Percentiles rank a stretch among this genome's conserved stretches.
These are phyloP conservation scores for Penicillium olsonii DNA, from an alignment of 2,329 filamentous ascomycete species.

Conservation along the genomic window DNA sequence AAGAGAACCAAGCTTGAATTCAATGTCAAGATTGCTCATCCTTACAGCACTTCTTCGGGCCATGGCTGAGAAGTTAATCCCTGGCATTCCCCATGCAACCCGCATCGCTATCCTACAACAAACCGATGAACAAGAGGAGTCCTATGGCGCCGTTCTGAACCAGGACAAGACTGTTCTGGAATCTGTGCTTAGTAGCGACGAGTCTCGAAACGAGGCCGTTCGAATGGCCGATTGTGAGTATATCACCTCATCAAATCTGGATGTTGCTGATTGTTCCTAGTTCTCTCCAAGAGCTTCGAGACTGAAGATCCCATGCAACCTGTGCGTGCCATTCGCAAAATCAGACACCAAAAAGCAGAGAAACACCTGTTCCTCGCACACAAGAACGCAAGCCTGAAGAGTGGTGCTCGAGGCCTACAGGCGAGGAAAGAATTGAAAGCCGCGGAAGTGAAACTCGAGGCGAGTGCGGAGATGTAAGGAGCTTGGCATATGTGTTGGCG, in stretches of 20 bases:
- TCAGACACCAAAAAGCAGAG: constrained; percentile 64
- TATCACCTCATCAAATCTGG: background rate
- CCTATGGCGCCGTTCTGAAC: constrained; percentile 8
- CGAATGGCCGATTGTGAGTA: constrained; percentile 61
- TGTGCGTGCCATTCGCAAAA: constrained; percentile 60
- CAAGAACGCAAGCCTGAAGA: constrained; percentile 72
- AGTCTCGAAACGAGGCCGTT: constrained; percentile 54
- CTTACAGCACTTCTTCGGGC: constrained; percentile 67
- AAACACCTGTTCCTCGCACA: constrained; percentile 68
- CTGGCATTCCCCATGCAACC: constrained; percentile 68
- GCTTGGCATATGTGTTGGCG: background rate
- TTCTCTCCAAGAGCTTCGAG: constrained; percentile 63
- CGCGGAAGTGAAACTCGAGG: constrained; percentile 66
- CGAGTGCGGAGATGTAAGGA: constrained; percentile 56
- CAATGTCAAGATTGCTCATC: constrained; percentile 4
- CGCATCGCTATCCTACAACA: constrained; percentile 71
- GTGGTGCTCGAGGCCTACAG: constrained; percentile 72
- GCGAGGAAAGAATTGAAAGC: constrained; percentile 73
- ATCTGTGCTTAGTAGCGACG: constrained; percentile 62
- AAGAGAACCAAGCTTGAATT: constrained; percentile 15
- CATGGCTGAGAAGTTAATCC: constrained; percentile 75
- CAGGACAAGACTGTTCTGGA: constrained; percentile 59
- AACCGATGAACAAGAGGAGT: constrained; percentile 47
- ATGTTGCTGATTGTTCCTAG: constrained; percentile 29
- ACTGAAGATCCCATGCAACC: constrained; percentile 58